Conservation (phyloP, 2,329 filamentous ascomycete genomes). For the Bipolaris oryzae region DNA sequence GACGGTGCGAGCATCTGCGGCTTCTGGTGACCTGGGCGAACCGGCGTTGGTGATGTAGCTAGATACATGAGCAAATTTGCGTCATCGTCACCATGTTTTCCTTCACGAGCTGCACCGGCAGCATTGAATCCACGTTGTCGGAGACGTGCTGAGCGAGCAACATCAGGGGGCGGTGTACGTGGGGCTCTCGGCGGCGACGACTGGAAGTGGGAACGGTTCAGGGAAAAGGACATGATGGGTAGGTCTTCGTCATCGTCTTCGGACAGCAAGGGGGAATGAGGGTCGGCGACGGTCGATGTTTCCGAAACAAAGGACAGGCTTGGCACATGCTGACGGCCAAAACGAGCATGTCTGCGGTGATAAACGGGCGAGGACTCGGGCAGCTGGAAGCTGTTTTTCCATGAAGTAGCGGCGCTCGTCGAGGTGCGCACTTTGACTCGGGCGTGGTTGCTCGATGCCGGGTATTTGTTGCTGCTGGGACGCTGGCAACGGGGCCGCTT, state of each 20-base stretch:
- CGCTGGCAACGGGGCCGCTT: slow-evolving; percentile 46
- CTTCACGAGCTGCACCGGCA: slow-evolving; percentile 50
- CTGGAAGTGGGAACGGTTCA: slow-evolving; percentile 62
- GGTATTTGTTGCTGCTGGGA: slow-evolving; percentile 33
- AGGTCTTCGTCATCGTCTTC: slow-evolving; percentile 86
- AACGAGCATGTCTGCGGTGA: slow-evolving; percentile 74
- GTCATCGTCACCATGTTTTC: slow-evolving; percentile 76
- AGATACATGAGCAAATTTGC: slow-evolving; percentile 87
- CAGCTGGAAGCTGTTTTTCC: slow-evolving; percentile 78
- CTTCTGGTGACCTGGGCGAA: slow-evolving; percentile 58
- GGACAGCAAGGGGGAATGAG: slow-evolving; percentile 63
- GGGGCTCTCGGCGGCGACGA: slow-evolving; percentile 75
- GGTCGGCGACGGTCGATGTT: slow-evolving; percentile 69
- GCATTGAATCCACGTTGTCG: slow-evolving; percentile 48
- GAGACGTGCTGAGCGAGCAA: slow-evolving; percentile 50
- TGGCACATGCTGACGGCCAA: slow-evolving; percentile 70
- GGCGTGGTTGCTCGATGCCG: slow-evolving; percentile 63
- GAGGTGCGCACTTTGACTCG: slow-evolving; percentile 68
- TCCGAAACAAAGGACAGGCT: slow-evolving; percentile 81
- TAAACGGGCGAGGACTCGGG: slow-evolving; percentile 88
- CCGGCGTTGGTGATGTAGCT: slow-evolving; percentile 88
- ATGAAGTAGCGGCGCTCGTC: slow-evolving; percentile 65
- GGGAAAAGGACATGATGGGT: slow-evolving; percentile 74
- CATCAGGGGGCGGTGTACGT: slow-evolving; percentile 49
- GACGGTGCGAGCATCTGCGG: slow-evolving; percentile 59